A percentile compares a stretch with the other conserved stretches of the same genome.
These are phyloP conservation scores for Phytophthora hibernalis DNA, from an alignment of 352 stramenopile genomes.

Conservation along the genomic window DNA sequence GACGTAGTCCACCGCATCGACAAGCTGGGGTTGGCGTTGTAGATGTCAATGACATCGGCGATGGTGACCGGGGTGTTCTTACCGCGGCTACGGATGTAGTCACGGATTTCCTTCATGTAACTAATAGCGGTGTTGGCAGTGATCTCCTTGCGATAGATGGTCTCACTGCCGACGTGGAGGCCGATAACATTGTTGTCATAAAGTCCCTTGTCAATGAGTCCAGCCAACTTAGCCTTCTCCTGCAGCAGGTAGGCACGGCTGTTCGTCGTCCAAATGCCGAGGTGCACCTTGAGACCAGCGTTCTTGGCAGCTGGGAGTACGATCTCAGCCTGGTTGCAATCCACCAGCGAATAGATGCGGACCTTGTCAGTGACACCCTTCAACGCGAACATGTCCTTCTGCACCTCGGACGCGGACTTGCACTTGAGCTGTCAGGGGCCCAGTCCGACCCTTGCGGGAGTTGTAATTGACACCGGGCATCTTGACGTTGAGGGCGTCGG, in stretches of 20 bases:
- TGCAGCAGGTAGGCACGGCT: conserved; percentile 45
- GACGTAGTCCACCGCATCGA: conserved; percentile 72
- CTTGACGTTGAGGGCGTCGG: conserved; percentile 55
- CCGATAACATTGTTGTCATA: conserved; percentile 59
- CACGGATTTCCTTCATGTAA: conserved; percentile 68
- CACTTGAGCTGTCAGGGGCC: conserved; percentile 51
- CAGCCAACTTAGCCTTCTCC: conserved; percentile 55
- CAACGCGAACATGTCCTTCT: conserved; percentile 64
- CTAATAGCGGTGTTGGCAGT: conserved; percentile 52
- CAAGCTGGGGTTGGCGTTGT: conserved; percentile 64
- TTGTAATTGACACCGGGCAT: conserved; percentile 86
- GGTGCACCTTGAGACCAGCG: conserved; percentile 56
- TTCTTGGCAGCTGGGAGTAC: conserved; percentile 57
- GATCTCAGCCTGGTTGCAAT: conserved; percentile 56
- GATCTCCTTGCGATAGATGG: conserved; percentile 75
- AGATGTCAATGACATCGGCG: conserved; percentile 76
- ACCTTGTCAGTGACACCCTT: conserved; percentile 57
- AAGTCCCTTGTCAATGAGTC: conserved; percentile 47
- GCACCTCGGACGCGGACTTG: conserved; percentile 55
- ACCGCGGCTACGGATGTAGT: conserved; percentile 44
- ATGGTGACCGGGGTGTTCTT: conserved; percentile 69
- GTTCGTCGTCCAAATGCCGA: conserved; percentile 70
- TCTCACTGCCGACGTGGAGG: conserved; percentile 70
- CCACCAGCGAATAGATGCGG: conserved; percentile 72
- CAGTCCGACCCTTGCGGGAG: conserved; percentile 65